Percentiles rank a stretch among this genome's conserved stretches.
Conservation (phyloP, 2,329 filamentous ascomycete species). For the Aspergillus felis region DNA sequence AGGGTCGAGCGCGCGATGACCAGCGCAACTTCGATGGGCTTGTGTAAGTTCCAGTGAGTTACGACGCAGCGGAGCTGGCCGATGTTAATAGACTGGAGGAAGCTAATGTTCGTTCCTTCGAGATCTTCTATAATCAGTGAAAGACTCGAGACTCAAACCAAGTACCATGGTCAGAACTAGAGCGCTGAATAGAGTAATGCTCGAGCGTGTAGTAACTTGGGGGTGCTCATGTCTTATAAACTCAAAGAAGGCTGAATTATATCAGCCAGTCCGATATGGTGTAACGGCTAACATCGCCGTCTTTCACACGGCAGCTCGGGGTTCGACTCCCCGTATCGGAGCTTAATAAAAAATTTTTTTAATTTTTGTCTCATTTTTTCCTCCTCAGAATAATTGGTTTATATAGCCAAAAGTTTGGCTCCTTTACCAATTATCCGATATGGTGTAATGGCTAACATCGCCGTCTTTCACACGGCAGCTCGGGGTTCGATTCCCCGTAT, state of each 20-base stretch:
- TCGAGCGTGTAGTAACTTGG: not conserved
- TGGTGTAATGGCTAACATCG: not conserved
- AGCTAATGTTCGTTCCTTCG: not conserved
- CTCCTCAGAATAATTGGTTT: not conserved
- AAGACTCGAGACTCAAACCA: no score
- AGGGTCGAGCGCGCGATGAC: not conserved
- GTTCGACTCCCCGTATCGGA: slow-evolving; percentile 26
- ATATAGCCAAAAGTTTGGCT: not conserved
- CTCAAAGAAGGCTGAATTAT: not conserved
- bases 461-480: not conserved
- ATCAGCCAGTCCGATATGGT: slow-evolving; percentile 8
- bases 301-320: slow-evolving; percentile 14
- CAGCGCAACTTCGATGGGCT: not conserved
- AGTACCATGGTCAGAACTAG: not conserved
- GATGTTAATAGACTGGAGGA: not conserved
- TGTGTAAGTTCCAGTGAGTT: not conserved
- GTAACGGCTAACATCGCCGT: slow-evolving; percentile 11
- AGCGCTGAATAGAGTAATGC: not conserved
- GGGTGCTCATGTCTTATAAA: no score
- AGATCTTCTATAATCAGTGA: not conserved
- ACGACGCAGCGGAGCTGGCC: not conserved
- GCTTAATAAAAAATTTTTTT: slow-evolving; percentile 10
- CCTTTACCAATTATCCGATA: not conserved
- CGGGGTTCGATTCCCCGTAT: not conserved
- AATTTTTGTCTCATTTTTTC: not conserved